Base-by-base conservation (phyloP, 805 yeast species). In the Hanseniaspora hatyaiensis region DNA sequence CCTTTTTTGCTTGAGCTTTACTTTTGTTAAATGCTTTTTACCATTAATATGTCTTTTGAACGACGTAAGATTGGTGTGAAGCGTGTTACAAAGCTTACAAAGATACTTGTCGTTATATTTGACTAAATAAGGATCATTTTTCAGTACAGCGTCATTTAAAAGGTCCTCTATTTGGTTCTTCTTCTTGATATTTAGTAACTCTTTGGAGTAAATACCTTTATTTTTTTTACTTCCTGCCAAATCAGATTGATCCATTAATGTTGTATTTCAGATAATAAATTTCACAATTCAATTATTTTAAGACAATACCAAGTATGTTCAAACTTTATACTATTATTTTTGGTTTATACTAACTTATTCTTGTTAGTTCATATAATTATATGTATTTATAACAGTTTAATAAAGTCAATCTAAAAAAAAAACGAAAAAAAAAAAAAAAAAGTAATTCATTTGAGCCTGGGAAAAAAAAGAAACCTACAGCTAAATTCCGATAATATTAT, bases 191-290 rank as follows among this genome's bases (percentile, higher is more conserved):
- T 45, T 31, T 6, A 38, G 13, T 9, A 36, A 19, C n/a, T 45
- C 42, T 15, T 37, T 38, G 8, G 49, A 37, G 16, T 45, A 39
- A 12, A 45, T 45, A 5, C 49, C 49, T n/a, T 45, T 45, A 15
- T 45, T 37, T 12, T 45, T 45, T 22, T 45, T 45, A 23, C 49
- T 45, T 6, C 49, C 49, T 13, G 33, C 49, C 31, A 45, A 45
- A 36, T 45, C 49, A n/a, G 49, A 45, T 24, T 37, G 37, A 45
- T 45, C 49, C 49, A 45, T 45, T 36, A 11, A 13, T n/a, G 15
- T 31, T 19, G 13, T 40, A 22, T 16, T 16, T 37, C n/a, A n/a
- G 30, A 13, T 26, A 18, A 16, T 20, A 22, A 26, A 13, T 11
- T 19, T 20, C 20, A 12, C 18, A 15, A 3, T 31, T 9, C 8